These are phyloP conservation scores for Sclerotinia sclerotiorum DNA, from an alignment of 2,329 filamentous ascomycete species.

Conservation along the genomic window DNA sequence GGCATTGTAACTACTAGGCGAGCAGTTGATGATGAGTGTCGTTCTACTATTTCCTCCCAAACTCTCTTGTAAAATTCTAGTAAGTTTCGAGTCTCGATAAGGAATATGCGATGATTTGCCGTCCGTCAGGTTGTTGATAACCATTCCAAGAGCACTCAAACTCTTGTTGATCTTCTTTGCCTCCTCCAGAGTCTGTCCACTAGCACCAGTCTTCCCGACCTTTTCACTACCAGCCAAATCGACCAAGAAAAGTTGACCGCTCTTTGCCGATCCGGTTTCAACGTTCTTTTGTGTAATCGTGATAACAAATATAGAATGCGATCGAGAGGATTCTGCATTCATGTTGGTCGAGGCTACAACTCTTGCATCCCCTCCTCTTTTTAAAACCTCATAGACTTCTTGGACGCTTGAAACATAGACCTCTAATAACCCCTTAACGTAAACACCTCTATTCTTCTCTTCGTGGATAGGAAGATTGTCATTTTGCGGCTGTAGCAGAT, in stretches of 20 bases:
- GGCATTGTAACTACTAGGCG: conserved; percentile 98
- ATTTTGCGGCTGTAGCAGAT: conserved; percentile 87
- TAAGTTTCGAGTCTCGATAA: conserved; percentile 97
- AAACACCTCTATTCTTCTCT: conserved; percentile 92
- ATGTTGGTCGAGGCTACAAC: conserved; percentile 97
- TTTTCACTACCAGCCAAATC: conserved; percentile 98
- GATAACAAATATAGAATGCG: conserved; percentile 96
- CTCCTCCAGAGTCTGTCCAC: conserved; percentile 94
- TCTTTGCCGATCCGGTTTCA: conserved; percentile 93
- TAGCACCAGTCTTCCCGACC: conserved; percentile 96
- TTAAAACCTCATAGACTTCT: conserved; percentile 96
- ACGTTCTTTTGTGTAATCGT: conserved; percentile 98
- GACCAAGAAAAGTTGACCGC: conserved; percentile 93
- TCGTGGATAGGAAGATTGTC: conserved; percentile 98
- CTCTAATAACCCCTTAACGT: conserved; percentile 92
- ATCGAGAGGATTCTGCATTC: conserved; percentile 98
- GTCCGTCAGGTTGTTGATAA: conserved; percentile 96
- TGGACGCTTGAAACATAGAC: conserved; percentile 94
- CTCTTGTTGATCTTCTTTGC: conserved; percentile 99
- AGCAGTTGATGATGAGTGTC: conserved; percentile 98
- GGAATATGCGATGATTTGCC: conserved; percentile 95
- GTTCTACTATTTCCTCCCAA: conserved; percentile 96
- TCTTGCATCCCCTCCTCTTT: conserved; percentile 82
- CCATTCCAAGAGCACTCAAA: conserved; percentile 96
- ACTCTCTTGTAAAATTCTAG: conserved; percentile 93